phyloP scores from a whole-genome alignment of 768 basidiomycete species.

The Naematelia encephala region DNA sequence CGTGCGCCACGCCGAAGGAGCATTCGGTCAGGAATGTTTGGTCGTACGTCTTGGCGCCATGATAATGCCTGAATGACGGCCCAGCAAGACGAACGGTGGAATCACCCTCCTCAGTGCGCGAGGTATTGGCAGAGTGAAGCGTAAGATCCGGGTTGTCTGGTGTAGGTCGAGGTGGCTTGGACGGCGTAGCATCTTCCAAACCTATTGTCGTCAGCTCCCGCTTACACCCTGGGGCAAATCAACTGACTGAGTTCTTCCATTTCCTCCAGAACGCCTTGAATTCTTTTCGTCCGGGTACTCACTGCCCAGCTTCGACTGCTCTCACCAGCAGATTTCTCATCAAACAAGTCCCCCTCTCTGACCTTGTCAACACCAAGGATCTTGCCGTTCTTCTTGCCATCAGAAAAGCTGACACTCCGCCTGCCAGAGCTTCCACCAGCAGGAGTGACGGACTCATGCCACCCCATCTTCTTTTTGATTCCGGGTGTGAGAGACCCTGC shows the following conservation, averaged over 20 bases:
- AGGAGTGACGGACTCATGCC: slow-evolving; percentile 34
- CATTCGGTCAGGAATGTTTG: slow-evolving; percentile 85
- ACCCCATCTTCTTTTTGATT: slow-evolving; percentile 32
- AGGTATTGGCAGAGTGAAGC: slow-evolving; percentile 1
- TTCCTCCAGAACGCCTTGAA: slow-evolving; percentile 72
- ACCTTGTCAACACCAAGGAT: slow-evolving; percentile 53
- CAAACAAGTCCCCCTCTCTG: slow-evolving; percentile 17
- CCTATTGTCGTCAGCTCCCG: slow-evolving; percentile 16
- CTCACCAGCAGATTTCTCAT: slow-evolving; percentile 4
- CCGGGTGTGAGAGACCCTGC: slow-evolving; percentile 33
- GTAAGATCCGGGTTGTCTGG: slow-evolving; percentile 6
- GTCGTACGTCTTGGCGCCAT: slow-evolving; percentile 50
- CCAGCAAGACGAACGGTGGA: slow-evolving; percentile 10
- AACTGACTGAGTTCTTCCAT: slow-evolving; percentile 66
- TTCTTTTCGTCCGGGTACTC: slow-evolving; percentile 72
- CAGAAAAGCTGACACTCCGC: slow-evolving; percentile 84
- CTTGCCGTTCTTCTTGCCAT: slow-evolving; percentile 85
- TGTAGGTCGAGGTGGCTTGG: slow-evolving; percentile 32
- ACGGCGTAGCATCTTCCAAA: slow-evolving; percentile 47
- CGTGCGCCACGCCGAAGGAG: slow-evolving; percentile 91
- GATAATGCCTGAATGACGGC: slow-evolving; percentile 12
- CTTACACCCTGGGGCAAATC: neutral
- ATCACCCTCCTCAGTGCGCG: neutral
- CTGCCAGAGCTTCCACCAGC: slow-evolving; percentile 19
- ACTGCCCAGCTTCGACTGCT: slow-evolving; percentile 18